Base-by-base conservation (phyloP, 371 early-diverging fungal species). In the Neoconidiobolus thromboides region DNA sequence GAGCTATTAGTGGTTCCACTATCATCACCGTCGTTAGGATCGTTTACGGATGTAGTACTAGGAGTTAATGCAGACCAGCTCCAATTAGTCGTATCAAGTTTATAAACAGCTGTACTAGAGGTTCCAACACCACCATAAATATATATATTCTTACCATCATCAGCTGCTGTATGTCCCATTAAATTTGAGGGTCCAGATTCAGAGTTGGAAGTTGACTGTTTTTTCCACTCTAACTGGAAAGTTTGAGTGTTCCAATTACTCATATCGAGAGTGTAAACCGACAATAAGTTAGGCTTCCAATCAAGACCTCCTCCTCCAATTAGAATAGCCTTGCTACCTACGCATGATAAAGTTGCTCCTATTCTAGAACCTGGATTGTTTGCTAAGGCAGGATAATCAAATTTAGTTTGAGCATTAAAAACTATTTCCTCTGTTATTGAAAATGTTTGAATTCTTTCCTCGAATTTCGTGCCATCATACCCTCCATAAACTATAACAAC, bases 161-260 rank as follows among this genome's bases (percentile, higher is more conserved):
- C 47, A 10, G 48, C 46, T 7, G 58, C 58, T 12, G 48, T 37
- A 48, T 58, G 58, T 6, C 58, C 58, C 7, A 58, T 48, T 5
- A 15, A 26, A 43, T 15, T 9, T 2, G 36, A 12, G 2, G 58
- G 58, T 10, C 58, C 58, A 4, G 46, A 6, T 9, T 44, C 57
- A 9, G 52, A 38, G 52, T 36, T 51, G n/a, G 26, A 26, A 36
- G 52, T 51, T 3, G 4, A 12, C 49, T 10, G 10, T 49, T 5
- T 4, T 3, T 4, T 49, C 49, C 49, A 49, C 10, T 49, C 26
- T 4, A 49, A 49, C 4, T 26, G 10, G 49, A 14, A 14, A 26
- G 49, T 12, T 26, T 49, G 49, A 4, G 49, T 14, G 49, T 49
- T 49, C 26, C 26, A 26, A 26, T 12, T 49, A 14, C 14, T 12